Base-by-base conservation (phyloP, 2,329 filamentous ascomycete species). In the Podosphaera aphanis region DNA sequence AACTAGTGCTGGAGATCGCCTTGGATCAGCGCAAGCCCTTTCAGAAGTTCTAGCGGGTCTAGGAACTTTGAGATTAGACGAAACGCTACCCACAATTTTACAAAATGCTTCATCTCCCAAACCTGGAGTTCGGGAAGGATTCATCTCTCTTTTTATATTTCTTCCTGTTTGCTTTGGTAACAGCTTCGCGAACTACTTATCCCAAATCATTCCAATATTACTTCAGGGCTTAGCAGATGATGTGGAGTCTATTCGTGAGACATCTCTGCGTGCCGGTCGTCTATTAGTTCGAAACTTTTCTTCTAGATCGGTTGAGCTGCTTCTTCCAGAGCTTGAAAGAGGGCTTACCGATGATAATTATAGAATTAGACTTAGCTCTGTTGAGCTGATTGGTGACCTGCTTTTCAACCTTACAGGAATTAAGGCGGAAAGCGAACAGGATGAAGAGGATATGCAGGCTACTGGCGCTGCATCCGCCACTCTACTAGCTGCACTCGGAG, bases 61-160 rank as follows among this genome's bases (percentile, higher is more conserved):
- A 56, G 90, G 92, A 52, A 98, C 90, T 1, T 73, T 80, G 44
- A 81, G 90, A 53, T 67, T 98, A 53, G 90, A 98, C 62, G 92
- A 98, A 63, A 95, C 86, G 4, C 67, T 98, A 40, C 92, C 90
- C 35, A 94, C 88, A 11, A 93, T 98, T 55, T 65, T 98, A 36
- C 88, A 95, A 57, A 98, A 98, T 57, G 88, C 93, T 52, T 78
- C 84, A 54, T 95, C 88, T 56, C 75, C 79, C 53, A 94, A 93
- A 63, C 61, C 90, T 16, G 77, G 85, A 46, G 84, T 98, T 51
- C 78, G 90, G 56, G 90, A 98, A 68, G 90, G 90, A 40, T 98
- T 98, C 67, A 98, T 98, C 90, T 94, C 90, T 6, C 72, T 98
- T 36, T 98, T 98, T 64, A 95, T 98, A 53, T 98, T 94, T 72